Percentiles rank a stretch among this genome's conserved stretches.
Conservation (phyloP, 1,139 yeast genomes). For the Arxiozyma slooffiae region DNA sequence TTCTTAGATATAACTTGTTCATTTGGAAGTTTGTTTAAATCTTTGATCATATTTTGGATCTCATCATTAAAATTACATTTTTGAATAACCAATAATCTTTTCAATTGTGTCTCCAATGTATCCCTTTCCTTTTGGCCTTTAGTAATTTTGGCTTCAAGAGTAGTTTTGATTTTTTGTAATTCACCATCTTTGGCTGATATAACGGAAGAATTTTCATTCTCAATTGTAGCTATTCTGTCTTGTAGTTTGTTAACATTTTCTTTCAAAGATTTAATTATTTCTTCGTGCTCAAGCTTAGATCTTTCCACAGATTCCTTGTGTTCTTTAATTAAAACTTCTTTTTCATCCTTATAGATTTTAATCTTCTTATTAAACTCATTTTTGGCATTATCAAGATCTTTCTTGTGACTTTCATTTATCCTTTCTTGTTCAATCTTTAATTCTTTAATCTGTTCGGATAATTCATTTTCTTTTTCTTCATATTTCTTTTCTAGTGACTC, state of each 20-base stretch:
- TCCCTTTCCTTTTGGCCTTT: not conserved
- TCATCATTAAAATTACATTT: not conserved
- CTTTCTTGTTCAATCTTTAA: not conserved
- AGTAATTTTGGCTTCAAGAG: not conserved
- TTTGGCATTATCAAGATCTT: not conserved
- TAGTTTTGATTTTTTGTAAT: not conserved
- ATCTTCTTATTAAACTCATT: not conserved
- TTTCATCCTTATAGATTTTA: constrained; percentile 1
- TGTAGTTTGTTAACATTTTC: not conserved
- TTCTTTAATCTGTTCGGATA: not conserved
- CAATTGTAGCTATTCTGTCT: not conserved
- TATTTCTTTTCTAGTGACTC: not conserved
- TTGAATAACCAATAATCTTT: not conserved
- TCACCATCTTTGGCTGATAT: not conserved
- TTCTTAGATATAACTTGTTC: not conserved
- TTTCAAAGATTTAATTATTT: not conserved
- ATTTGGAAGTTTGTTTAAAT: not conserved
- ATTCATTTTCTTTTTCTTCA: not conserved
- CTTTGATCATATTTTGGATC: not conserved
- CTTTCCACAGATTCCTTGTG: not conserved
- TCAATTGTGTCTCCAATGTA: not conserved
- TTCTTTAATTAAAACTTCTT: not conserved
- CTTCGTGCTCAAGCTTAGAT: not conserved
- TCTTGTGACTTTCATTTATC: not conserved
- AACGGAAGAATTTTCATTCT: not conserved